Evolutionary conservation across 1,284 basidiomycete genomes (phyloP).

Genomic region (Leccinum brunneo-olivaceum): DNA sequence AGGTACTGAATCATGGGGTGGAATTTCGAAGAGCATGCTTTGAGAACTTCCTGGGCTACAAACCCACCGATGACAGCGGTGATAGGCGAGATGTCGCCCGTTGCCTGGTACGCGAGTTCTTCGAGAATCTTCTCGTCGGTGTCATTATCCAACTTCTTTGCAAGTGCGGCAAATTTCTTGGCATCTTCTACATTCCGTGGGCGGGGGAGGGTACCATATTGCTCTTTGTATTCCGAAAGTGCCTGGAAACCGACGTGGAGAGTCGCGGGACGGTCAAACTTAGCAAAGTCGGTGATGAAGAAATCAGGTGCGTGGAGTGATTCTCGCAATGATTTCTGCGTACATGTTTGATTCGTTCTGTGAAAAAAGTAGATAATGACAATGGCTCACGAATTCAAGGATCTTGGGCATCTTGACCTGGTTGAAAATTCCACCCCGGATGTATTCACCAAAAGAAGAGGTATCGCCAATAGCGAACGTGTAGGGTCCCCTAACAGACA

Average conservation of each 20-base stretch:
- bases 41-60: constrained; percentile 96
- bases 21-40: constrained; percentile 98
- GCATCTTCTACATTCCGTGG: constrained; percentile 87
- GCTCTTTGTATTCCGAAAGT: constrained; percentile 73
- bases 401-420: constrained; percentile 99
- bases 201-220: constrained; percentile 69
- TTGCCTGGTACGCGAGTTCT: constrained; percentile 89
- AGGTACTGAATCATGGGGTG: constrained; percentile 93
- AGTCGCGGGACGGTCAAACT: constrained; percentile 89
- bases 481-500: constrained; percentile 94
- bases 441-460: constrained; percentile 71
- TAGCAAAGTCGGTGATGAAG: constrained; percentile 96
- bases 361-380: background rate
- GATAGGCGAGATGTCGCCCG: constrained; percentile 89
- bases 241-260: constrained; percentile 97
- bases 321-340: constrained; percentile 88
- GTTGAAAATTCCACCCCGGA: constrained; percentile 89
- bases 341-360: constrained; percentile 3
- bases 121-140: constrained; percentile 77
- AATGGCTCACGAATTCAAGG: constrained; percentile 85
- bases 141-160: constrained; percentile 75
- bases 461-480: constrained; percentile 95
- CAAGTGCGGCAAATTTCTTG: constrained; percentile 59
- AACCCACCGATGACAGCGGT: constrained; percentile 96
- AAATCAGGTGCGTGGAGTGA: constrained; percentile 80